Conservation (phyloP, 148 eudicot species). For the Rhododendron mucronatum region DNA sequence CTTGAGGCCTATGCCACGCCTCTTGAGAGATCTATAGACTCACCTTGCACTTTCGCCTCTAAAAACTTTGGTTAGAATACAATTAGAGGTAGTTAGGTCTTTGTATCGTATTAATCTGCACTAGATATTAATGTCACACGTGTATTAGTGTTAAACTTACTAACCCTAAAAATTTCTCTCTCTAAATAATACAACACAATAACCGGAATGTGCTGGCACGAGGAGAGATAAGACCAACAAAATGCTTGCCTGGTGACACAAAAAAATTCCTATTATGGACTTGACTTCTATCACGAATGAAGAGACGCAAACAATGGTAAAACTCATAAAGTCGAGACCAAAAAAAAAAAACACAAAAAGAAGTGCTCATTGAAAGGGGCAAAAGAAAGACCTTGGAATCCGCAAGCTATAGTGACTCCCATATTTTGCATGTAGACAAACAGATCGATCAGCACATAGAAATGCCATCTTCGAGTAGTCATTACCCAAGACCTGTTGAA, state of each 20-base stretch:
- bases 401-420: slow-evolving; percentile 85
- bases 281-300: not conserved
- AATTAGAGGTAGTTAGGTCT: no score
- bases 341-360: not conserved
- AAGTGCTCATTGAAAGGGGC: not conserved
- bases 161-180: no score
- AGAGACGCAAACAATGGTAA: not conserved
- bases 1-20: no score
- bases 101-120: no score
- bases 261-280: not conserved
- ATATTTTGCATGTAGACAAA: slow-evolving; percentile 82
- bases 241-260: not conserved
- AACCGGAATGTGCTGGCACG: not conserved
- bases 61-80: no score
- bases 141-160: no score
- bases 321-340: not conserved
- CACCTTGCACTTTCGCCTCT: no score
- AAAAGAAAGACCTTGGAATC: slow-evolving; percentile 62
- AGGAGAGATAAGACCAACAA: not conserved
- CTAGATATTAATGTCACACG: no score
- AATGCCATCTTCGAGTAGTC: slow-evolving; percentile 94
- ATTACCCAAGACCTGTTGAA: slow-evolving; percentile 62
- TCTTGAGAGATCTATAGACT: no score
- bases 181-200: not conserved
- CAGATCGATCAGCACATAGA: slow-evolving; percentile 87